A percentile compares a stretch with the other conserved stretches of the same genome.
Conservation (phyloP, 331 rosid genomes). For the Dryas integrifolia region DNA sequence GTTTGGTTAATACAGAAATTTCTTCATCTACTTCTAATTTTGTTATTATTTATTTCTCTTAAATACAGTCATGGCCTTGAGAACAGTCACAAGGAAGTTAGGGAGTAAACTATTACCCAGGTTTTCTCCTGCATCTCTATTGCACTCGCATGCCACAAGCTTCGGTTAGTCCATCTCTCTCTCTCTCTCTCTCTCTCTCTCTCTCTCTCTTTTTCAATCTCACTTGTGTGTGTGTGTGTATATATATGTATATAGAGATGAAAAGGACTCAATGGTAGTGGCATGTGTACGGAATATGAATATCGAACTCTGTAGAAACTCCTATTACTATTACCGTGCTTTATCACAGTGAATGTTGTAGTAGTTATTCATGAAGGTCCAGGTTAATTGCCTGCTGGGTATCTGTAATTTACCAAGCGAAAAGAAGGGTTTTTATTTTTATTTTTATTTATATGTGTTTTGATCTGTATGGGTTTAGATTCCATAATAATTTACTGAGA, state of each 20-base stretch:
- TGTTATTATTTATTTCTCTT: neutral
- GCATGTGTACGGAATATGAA: neutral
- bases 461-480: neutral
- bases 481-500: neutral
- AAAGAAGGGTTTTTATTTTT: neutral
- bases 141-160: conserved; percentile 94
- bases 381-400: neutral
- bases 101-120: conserved; percentile 48
- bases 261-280: neutral
- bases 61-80: conserved; percentile 55
- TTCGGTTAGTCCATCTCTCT: conserved; percentile 57
- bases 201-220: neutral
- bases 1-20: too few relatives aligned
- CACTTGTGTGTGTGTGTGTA: neutral
- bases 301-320: neutral
- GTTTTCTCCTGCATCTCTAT: conserved; percentile 49
- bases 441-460: neutral
- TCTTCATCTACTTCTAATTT: neutral
- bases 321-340: neutral
- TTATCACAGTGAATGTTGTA: neutral
- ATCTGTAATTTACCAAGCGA: neutral
- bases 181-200: conserved; percentile 4
- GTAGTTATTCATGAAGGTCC: neutral
- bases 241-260: neutral
- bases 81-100: conserved; percentile 44